phyloP scores from a whole-genome alignment of 2,329 filamentous ascomycete species.

The Exophiala mesophila region DNA sequence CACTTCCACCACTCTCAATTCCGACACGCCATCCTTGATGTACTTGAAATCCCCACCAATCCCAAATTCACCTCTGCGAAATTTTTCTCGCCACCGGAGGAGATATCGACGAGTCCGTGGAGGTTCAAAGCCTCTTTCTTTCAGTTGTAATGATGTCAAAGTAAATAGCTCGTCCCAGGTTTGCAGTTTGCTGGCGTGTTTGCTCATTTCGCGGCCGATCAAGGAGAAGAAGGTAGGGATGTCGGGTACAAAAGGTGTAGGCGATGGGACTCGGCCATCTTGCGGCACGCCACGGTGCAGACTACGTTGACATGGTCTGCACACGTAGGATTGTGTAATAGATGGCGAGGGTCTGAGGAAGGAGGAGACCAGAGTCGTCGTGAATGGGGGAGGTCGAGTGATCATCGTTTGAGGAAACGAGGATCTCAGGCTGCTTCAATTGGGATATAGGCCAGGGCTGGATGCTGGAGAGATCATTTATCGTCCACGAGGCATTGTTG shows the following conservation, averaged over 20 bases:
- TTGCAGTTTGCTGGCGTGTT: constrained; percentile 79
- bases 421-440: no score
- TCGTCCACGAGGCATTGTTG: not conserved
- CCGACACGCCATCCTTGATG: constrained; percentile 60
- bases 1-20: constrained; percentile 55
- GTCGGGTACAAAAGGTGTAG: constrained; percentile 54
- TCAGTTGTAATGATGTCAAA: constrained; percentile 69
- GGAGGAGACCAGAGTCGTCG: constrained; percentile 12
- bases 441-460: not conserved
- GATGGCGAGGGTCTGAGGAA: constrained; percentile 20
- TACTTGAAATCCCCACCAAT: constrained; percentile 75
- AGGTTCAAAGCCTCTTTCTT: constrained; percentile 80
- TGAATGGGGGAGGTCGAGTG: constrained; percentile 8
- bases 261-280: constrained; percentile 51
- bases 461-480: not conserved
- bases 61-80: constrained; percentile 70
- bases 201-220: constrained; percentile 80
- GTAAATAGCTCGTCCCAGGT: constrained; percentile 89
- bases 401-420: no score
- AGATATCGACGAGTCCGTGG: constrained; percentile 78
- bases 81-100: constrained; percentile 80
- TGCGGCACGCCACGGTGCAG: constrained; percentile 17
- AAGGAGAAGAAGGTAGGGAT: constrained; percentile 77
- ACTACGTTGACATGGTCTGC: constrained; percentile 22
- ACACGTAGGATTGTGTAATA: constrained; percentile 17